phyloP scores from a whole-genome alignment of 2,329 filamentous ascomycete species.

The Neocatenulostroma microsporum region DNA sequence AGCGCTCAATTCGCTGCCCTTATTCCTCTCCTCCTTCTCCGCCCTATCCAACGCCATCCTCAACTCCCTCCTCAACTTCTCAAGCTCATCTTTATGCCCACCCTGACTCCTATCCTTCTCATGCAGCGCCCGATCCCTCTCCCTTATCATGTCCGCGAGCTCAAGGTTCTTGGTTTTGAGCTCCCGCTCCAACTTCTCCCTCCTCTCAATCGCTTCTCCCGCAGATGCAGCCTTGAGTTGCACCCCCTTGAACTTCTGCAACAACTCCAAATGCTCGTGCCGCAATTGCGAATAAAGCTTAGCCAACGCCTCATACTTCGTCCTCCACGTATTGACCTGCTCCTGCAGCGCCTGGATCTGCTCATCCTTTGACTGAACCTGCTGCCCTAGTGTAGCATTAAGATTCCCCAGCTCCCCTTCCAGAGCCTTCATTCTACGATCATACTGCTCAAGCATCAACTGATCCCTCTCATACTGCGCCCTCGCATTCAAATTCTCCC shows the following conservation, averaged over 20 bases:
- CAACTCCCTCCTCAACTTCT: constrained; percentile 89
- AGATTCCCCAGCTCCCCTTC: constrained; percentile 80
- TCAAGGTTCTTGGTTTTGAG: constrained; percentile 99
- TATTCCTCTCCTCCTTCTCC: constrained; percentile 84
- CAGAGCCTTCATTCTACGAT: constrained; percentile 81
- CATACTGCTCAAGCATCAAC: constrained; percentile 93
- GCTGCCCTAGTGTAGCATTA: constrained; percentile 74
- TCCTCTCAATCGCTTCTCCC: constrained; percentile 88
- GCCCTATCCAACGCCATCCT: constrained; percentile 85
- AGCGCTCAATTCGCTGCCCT: constrained; percentile 88
- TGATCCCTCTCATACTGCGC: constrained; percentile 97
- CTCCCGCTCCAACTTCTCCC: constrained; percentile 92
- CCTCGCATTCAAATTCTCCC: constrained; percentile 86
- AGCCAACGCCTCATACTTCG: constrained; percentile 92
- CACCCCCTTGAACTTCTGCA: constrained; percentile 93
- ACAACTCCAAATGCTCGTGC: constrained; percentile 85
- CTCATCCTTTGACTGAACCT: constrained; percentile 83
- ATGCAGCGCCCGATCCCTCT: constrained; percentile 85
- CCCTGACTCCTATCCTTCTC: constrained; percentile 85
- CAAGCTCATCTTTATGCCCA: constrained; percentile 82
- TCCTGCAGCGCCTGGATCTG: constrained; percentile 89
- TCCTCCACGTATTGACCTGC: constrained; percentile 94
- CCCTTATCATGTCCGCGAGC: constrained; percentile 94
- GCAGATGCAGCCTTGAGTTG: constrained; percentile 95
- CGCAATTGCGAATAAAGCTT: constrained; percentile 96